Percentiles rank a stretch among this genome's conserved stretches.
These are phyloP conservation scores for Passalora sequoiae DNA, from an alignment of 2,329 filamentous ascomycete species.

Conservation along the genomic window DNA sequence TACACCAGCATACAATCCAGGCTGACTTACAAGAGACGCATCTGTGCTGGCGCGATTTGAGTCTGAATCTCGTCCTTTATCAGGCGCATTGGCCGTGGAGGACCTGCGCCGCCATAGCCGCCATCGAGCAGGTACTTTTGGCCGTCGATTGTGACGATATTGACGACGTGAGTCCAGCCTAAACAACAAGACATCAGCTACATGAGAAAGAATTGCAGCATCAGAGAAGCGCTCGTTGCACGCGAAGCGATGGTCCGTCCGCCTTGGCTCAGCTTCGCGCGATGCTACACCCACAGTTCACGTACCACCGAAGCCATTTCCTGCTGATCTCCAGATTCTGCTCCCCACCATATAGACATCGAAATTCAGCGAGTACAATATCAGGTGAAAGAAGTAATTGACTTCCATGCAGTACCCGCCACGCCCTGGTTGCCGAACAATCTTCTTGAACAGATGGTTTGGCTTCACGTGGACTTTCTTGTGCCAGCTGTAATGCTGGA, in stretches of 20 bases:
- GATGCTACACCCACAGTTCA: no score
- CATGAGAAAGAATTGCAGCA: no score
- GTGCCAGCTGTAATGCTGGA: slow-evolving; percentile 50
- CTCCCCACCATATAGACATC: slow-evolving; percentile 37
- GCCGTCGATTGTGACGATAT: slow-evolving; percentile 34
- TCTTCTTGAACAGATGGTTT: slow-evolving; percentile 49
- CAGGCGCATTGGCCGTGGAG: slow-evolving; percentile 37
- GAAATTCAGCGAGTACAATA: slow-evolving; percentile 51
- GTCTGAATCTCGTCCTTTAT: slow-evolving; percentile 13
- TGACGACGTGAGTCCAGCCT: slow-evolving; percentile 42
- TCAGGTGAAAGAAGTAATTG: slow-evolving; percentile 49
- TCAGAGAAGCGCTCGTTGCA: no score
- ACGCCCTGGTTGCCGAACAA: slow-evolving; percentile 42
- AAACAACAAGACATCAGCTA: no score
- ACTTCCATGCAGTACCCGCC: slow-evolving; percentile 59
- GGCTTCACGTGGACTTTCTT: slow-evolving; percentile 47
- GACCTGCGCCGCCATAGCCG: slow-evolving; percentile 38
- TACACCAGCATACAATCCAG: no score
- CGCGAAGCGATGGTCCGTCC: no score
- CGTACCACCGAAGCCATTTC: slow-evolving; percentile 13
- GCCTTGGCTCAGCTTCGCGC: no score
- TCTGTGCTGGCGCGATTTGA: slow-evolving; percentile 21
- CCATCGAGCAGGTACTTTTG: slow-evolving; percentile 36
- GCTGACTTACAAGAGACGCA: slow-evolving; percentile 18
- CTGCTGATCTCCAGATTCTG: slow-evolving; percentile 31